Base-by-base conservation (phyloP, 2,329 filamentous ascomycete genomes). In the Pseudogymnoascus sp. region DNA sequence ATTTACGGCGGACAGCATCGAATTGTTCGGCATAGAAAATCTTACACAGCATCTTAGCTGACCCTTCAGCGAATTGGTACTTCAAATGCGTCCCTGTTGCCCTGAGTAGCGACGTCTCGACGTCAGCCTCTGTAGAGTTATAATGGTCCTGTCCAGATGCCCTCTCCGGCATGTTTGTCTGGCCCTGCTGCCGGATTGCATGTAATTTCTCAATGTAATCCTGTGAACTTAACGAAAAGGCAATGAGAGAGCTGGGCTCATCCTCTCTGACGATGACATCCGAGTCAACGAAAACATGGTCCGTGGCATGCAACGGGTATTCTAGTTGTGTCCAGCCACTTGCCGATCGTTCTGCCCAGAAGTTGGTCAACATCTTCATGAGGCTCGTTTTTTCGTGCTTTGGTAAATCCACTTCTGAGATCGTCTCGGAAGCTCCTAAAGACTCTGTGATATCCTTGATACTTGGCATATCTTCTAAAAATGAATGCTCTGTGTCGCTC, bases 1-100 rank as follows among this genome's bases (percentile, higher is more conserved):
- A 97, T 76, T 96, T 97, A 64, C 90, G 85, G 63, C 95, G 87
- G 40, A 99, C 82, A 2, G 95, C 95, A 76, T 99, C 95, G 70
- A 99, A 99, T 67, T 97, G 95, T 74, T 97, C 95, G 0, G 95
- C 95, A 71, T 96, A 99, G 76, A 99, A 97, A 57, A 99, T 95
- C 76, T 99, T 99, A 80, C 96, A 97, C 60, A 93, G 88, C 84
- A 97, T 96, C 71, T 89, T 91, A 2, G 96, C 93, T n/a, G 90
- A 87, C 0, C 93, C 92, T 73, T 97, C 93, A 28, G 88, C 88
- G 76, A 97, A 99, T 65, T 96, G 91, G 73, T 97, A 99, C 73
- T 96, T 96, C 68, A 97, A 86, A 75, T 99, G 95, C 1, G 91
- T 96, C 38, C 93, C 93, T 0, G 91, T 96, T 31, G 88, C 84